Conservation (phyloP, 176 grass and related monocot species). For the Ampelocalamus luodianensis region DNA sequence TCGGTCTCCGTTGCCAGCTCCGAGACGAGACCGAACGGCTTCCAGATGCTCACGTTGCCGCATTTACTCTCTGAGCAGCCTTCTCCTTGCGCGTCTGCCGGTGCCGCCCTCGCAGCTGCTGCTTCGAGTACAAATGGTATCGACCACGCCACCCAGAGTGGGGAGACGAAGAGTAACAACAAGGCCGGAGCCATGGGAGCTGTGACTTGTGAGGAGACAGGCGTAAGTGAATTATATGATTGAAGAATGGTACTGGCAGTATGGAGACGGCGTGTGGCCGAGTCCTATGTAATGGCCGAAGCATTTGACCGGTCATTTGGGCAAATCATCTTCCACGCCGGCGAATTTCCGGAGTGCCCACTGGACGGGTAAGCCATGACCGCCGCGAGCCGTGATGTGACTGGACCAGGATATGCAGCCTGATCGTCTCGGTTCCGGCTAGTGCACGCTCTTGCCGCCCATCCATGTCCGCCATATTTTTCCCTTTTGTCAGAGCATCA, state of each 20-base stretch:
- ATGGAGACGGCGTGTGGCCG: accelerated
- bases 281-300: neutral
- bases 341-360: neutral
- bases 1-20: neutral
- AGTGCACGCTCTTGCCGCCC: too few relatives aligned
- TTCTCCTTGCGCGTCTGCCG: neutral
- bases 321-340: neutral
- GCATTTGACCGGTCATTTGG: constrained; percentile 2
- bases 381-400: too few relatives aligned
- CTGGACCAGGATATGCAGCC: too few relatives aligned
- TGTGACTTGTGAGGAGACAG: neutral
- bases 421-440: too few relatives aligned
- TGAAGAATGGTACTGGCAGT: too few relatives aligned
- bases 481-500: too few relatives aligned
- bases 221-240: too few relatives aligned
- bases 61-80: neutral
- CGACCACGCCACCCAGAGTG: neutral
- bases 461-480: too few relatives aligned
- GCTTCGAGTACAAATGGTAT: neutral
- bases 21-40: neutral
- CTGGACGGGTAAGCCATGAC: neutral
- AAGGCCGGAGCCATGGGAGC: neutral
- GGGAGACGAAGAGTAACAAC: neutral
- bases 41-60: neutral
- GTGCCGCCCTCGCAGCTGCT: too few relatives aligned